Conservation (phyloP, 305 asterid species). For the Solanum hybrid region DNA sequence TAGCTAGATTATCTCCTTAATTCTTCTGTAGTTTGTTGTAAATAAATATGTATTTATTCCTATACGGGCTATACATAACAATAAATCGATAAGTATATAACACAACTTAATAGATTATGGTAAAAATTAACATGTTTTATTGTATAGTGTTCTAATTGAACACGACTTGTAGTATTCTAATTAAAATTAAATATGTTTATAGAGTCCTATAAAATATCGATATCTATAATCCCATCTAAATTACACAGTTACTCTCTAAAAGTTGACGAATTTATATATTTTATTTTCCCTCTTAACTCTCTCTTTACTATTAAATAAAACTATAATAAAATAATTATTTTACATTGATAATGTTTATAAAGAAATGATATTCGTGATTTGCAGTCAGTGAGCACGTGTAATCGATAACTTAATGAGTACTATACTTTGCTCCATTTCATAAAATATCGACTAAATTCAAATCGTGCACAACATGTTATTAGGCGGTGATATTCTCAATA, state of each 20-base stretch:
- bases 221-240: not conserved
- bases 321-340: not conserved
- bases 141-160: not conserved
- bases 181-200: no score
- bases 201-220: no score
- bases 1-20: not conserved
- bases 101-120: not conserved
- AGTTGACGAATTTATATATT: not conserved
- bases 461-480: fast-evolving
- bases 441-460: no score
- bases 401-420: not conserved
- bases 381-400: not conserved
- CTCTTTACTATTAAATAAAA: not conserved
- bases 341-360: not conserved
- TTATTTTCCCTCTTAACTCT: not conserved
- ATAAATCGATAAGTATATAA: not conserved
- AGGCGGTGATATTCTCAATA: fast-evolving
- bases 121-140: not conserved
- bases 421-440: not conserved
- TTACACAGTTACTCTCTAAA: not conserved
- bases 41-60: not conserved
- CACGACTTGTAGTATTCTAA: not conserved
- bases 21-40: not conserved
- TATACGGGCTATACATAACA: no score
- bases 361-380: not conserved